Evolutionary conservation across 331 rosid species (phyloP).

Genomic region (Prunus yedoensis): DNA sequence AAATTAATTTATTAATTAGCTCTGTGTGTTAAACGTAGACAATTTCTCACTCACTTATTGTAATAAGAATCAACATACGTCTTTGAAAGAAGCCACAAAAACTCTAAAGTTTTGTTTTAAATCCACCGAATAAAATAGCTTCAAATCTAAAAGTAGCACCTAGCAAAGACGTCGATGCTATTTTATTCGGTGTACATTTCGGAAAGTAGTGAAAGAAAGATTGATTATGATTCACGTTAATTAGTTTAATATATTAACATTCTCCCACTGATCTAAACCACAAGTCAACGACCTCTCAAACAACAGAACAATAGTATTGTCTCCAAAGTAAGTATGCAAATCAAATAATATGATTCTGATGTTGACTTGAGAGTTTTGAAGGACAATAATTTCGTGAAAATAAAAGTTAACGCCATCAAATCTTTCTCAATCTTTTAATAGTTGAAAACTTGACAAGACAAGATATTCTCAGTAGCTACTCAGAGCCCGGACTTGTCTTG

Average conservation of each 20-base stretch:
- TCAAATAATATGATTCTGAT: neutral
- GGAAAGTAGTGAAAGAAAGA: too few relatives aligned
- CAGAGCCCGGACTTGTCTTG: too few relatives aligned
- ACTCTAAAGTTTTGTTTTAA: neutral
- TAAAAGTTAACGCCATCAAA: too few relatives aligned
- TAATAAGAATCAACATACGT: too few relatives aligned
- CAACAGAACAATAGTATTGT: neutral
- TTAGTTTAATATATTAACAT: too few relatives aligned
- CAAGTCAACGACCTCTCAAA: neutral
- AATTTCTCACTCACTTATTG: too few relatives aligned
- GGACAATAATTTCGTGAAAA: too few relatives aligned
- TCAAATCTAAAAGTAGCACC: neutral
- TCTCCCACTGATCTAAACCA: neutral
- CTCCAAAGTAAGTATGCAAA: neutral
- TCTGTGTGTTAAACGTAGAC: neutral
- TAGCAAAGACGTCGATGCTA: neutral
- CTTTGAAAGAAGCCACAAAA: neutral
- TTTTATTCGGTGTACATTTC: neutral
- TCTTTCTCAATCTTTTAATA: too few relatives aligned
- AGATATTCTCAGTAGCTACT: neutral
- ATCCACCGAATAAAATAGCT: neutral
- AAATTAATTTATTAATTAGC: neutral
- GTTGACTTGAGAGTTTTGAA: too few relatives aligned
- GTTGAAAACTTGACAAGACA: neutral
- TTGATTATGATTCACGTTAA: too few relatives aligned